Conservation (phyloP, 371 early-diverging fungal species). For the Apophysomyces variabilis region DNA sequence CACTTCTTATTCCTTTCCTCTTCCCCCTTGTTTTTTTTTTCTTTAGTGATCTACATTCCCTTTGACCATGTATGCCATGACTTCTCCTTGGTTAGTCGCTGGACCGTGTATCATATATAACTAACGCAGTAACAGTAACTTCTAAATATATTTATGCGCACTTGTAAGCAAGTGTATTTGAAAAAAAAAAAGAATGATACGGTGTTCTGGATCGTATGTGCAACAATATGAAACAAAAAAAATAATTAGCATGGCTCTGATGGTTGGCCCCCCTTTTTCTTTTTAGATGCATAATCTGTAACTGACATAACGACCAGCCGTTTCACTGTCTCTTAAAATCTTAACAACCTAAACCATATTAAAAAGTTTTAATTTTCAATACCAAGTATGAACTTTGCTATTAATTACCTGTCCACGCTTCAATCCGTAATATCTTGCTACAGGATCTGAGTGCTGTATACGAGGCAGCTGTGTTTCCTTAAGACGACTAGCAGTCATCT, state of each 20-base stretch:
- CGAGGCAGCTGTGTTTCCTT: conserved; percentile 97
- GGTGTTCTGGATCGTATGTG: conserved; percentile 1
- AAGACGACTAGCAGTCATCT: conserved; percentile 68
- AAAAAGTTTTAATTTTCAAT: background rate
- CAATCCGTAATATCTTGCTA: conserved; percentile 98
- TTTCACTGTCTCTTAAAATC: conserved; percentile 96
- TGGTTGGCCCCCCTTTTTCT: background rate
- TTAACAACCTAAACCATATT: conserved; percentile 74
- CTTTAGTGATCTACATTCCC: conserved; percentile 2
- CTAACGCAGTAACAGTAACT: conserved; percentile 9
- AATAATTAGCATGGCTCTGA: background rate
- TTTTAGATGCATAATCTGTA: conserved; percentile 88
- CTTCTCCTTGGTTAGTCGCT: conserved; percentile 4
- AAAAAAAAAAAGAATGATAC: conserved; percentile 14
- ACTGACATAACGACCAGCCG: conserved; percentile 96
- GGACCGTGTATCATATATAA: conserved; percentile 10
- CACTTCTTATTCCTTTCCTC: background rate
- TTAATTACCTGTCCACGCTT: conserved; percentile 85
- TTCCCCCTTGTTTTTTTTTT: background rate
- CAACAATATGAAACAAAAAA: conserved; percentile 7
- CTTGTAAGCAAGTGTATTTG: conserved; percentile 10
- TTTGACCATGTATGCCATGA: conserved; percentile 11
- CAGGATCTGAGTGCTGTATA: conserved; percentile 91
- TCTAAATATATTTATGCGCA: conserved; percentile 11
- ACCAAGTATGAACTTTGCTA: background rate